Evolutionary conservation across 2,329 filamentous ascomycete genomes (phyloP).

Genomic region (Colletotrichum navitas): DNA sequence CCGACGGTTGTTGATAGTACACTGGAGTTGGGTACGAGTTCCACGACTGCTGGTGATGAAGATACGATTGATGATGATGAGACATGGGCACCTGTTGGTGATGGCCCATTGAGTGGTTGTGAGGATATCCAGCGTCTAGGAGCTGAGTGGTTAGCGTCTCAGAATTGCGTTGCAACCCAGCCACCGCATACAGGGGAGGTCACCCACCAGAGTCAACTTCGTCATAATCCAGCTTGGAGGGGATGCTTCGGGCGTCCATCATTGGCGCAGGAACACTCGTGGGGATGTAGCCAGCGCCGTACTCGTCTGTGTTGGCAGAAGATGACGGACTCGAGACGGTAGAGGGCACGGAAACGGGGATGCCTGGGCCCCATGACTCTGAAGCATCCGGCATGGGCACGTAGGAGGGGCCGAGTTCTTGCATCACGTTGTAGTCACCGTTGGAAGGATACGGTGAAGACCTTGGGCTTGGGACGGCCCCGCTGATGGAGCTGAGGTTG

Average conservation of each 20-base stretch:
- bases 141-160: slow-evolving; percentile 48
- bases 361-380: slow-evolving; percentile 60
- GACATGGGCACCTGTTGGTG: slow-evolving; percentile 41
- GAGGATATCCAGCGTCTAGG: slow-evolving; percentile 51
- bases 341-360: slow-evolving; percentile 60
- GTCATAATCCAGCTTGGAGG: slow-evolving; percentile 56
- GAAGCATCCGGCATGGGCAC: slow-evolving; percentile 57
- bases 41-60: slow-evolving; percentile 43
- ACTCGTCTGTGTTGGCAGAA: slow-evolving; percentile 62
- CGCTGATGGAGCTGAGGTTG: slow-evolving; percentile 54
- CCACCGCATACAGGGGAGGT: slow-evolving; percentile 31
- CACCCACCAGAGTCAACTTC: slow-evolving; percentile 47
- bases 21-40: slow-evolving; percentile 42
- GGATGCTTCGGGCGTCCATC: slow-evolving; percentile 53
- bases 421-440: slow-evolving; percentile 58
- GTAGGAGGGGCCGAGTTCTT: slow-evolving; percentile 58
- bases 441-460: slow-evolving; percentile 59
- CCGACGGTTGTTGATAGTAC: slow-evolving; percentile 49
- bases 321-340: slow-evolving; percentile 66
- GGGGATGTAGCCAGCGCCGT: slow-evolving; percentile 61
- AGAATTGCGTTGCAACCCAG: slow-evolving; percentile 43
- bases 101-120: slow-evolving; percentile 45
- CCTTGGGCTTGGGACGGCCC: slow-evolving; percentile 58
- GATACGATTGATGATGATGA: slow-evolving; percentile 41
- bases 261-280: slow-evolving; percentile 62